Percentiles rank a stretch among this genome's conserved stretches.
These are phyloP conservation scores for Starmera dryadoides DNA, from an alignment of 805 yeast species.

Conservation along the genomic window DNA sequence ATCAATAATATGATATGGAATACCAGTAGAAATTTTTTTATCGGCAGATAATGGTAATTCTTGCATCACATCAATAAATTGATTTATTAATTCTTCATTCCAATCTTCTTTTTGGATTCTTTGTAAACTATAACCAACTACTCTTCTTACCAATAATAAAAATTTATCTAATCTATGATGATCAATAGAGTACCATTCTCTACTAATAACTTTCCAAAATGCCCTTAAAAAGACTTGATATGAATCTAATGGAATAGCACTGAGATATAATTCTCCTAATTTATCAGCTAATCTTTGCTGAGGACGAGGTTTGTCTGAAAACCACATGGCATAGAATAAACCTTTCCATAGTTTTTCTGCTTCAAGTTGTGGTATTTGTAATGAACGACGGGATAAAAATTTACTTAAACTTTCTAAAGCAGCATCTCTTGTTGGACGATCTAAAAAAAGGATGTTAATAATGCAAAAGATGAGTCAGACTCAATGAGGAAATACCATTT, in stretches of 20 bases:
- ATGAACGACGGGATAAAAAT: constrained; percentile 39
- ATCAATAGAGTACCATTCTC: constrained; percentile 84
- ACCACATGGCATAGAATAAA: constrained; percentile 94
- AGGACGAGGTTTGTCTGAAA: constrained; percentile 85
- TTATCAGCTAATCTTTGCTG: constrained; percentile 79
- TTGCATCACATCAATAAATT: constrained; percentile 35
- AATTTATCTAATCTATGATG: constrained; percentile 83
- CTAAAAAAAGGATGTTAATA: constrained; percentile 13
- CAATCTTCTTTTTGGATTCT: constrained; percentile 48
- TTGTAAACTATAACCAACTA: constrained; percentile 55
- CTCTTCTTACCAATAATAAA: constrained; percentile 73
- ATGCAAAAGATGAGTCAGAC: background rate
- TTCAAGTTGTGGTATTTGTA: constrained; percentile 30
- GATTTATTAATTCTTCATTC: constrained; percentile 38
- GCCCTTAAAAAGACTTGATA: constrained; percentile 53
- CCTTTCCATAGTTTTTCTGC: constrained; percentile 92
- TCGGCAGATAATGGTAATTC: constrained; percentile 51
- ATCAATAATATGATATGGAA: constrained; percentile 82
- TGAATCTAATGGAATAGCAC: constrained; percentile 33
- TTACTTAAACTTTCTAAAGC: constrained; percentile 61
- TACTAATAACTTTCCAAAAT: constrained; percentile 71
- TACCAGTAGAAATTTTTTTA: constrained; percentile 56
- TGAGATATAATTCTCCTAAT: constrained; percentile 51
- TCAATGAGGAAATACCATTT: constrained; percentile 38
- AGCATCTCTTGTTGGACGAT: constrained; percentile 63